These are phyloP conservation scores for Linum usitatissimum DNA, from an alignment of 345 rosid genomes.

Conservation along the genomic window DNA sequence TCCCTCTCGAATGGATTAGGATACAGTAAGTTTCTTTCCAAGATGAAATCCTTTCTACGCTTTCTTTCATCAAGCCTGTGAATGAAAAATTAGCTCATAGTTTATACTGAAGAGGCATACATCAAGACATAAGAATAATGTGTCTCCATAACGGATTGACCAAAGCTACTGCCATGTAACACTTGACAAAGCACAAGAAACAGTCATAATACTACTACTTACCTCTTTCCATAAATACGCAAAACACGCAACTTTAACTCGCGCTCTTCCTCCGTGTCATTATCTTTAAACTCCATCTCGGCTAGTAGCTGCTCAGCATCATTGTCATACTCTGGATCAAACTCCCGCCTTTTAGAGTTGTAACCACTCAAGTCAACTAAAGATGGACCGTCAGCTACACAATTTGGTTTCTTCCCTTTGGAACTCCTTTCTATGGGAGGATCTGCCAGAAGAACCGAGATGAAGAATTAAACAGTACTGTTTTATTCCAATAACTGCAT, in stretches of 20 bases:
- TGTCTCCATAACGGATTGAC: not conserved
- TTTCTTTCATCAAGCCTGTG: constrained; percentile 93
- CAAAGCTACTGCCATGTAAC: not conserved
- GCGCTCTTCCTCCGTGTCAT: constrained; percentile 73
- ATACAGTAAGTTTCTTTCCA: constrained; percentile 69
- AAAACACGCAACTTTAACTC: constrained; percentile 78
- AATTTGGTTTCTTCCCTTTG: constrained; percentile 57
- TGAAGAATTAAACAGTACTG: not conserved
- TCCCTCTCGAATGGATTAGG: constrained; percentile 68
- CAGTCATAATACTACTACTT: constrained; percentile 3
- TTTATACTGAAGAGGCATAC: not conserved
- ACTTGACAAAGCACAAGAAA: not conserved
- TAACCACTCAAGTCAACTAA: constrained; percentile 68
- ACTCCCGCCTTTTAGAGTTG: constrained; percentile 75
- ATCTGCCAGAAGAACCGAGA: constrained; percentile 33
- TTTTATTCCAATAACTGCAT: not conserved
- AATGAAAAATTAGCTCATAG: constrained; percentile 1
- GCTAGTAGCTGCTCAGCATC: constrained; percentile 94
- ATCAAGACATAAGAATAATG: not conserved
- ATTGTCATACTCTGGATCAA: constrained; percentile 89
- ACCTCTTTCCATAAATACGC: constrained; percentile 80
- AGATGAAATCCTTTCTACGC: constrained; percentile 79
- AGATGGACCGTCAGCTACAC: constrained; percentile 49
- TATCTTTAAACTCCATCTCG: constrained; percentile 95
- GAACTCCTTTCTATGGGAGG: constrained; percentile 47